Evolutionary conservation across 2,329 filamentous ascomycete species (phyloP), one percentile per base, ranked within the genome.

Genomic region (Fusarium algeriense): DNA sequence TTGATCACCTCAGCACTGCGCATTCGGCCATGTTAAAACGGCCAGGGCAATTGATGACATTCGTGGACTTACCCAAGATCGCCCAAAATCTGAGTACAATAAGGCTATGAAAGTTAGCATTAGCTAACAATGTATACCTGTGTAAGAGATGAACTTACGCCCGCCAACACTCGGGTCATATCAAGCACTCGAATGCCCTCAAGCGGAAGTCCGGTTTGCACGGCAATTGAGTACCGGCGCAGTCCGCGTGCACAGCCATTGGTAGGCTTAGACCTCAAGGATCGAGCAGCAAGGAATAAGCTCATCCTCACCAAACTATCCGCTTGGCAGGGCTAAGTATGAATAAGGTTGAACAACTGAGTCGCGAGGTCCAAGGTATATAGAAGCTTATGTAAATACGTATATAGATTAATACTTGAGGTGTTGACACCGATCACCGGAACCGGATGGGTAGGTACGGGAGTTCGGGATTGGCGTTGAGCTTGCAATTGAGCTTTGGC

Each of bases 81-180:
- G 61, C 95, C 96, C 13, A 99, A 84, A 58, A 99, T 98, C 81
- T 99, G 96, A 40, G 96, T 98, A 77, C 94, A 98, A 79, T 98
- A 98, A 73, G 96, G 96, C 94, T 98, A 77, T 17, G 61, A 34
- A 55, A 53, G 61, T 73, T 44, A 72, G 71, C 64, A 67, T 56
- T 46, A 52, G 26, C 37, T 10, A 26, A 49, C 12, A 34, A 23
- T 40, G 28, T 19, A 45, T 6, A 23, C 23, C 23, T 23, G 41
- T 61, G 38, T n/a, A 28, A 35, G n/a, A 7, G 14, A 56, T 61
- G 62, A 32, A 87, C 92, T 83, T 85, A 98, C 95, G 62, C 96
- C 96, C 70, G 96, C 96, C 71, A 99, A 84, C 3, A 99, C 96
- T 83, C 96, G 89, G 6, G 95, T 98, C 94, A 99, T 97, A 80